Percentiles rank a stretch among this genome's conserved stretches.
Evolutionary conservation across 306 rosid genomes (phyloP).

Genomic region (Sphenostylis stenocarpa): DNA sequence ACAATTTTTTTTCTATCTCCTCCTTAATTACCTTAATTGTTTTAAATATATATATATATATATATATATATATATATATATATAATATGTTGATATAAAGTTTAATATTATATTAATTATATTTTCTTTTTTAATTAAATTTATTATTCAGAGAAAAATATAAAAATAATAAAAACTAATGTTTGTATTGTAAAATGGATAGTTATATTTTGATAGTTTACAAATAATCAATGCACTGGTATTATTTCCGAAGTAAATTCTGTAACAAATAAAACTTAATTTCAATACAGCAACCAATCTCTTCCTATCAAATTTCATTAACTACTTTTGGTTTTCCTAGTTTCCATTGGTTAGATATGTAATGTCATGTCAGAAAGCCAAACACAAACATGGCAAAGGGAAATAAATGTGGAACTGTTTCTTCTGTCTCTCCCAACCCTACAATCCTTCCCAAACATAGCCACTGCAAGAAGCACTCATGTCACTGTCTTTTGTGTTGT

Average conservation of each 20-base stretch:
- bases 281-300: conserved; percentile 16
- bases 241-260: background rate
- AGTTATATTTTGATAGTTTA: too few relatives aligned
- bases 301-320: conserved; percentile 6
- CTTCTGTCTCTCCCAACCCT: conserved; percentile 6
- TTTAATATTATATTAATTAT: too few relatives aligned
- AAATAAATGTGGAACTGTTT: conserved; percentile 35
- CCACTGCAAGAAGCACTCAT: conserved; percentile 18
- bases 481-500: conserved; percentile 25
- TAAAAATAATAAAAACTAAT: too few relatives aligned
- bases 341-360: background rate
- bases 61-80: too few relatives aligned
- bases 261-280: conserved; percentile 4
- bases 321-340: background rate
- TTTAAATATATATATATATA: too few relatives aligned
- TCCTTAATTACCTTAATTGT: too few relatives aligned
- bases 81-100: too few relatives aligned
- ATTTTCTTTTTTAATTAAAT: too few relatives aligned
- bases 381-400: background rate
- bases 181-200: too few relatives aligned
- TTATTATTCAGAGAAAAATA: too few relatives aligned
- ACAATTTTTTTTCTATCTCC: too few relatives aligned
- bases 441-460: background rate
- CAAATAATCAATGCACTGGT: background rate
- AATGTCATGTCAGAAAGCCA: conserved; percentile 17